phyloP scores from a whole-genome alignment of 306 rosid genomes.

The Quercus agrifolia region DNA sequence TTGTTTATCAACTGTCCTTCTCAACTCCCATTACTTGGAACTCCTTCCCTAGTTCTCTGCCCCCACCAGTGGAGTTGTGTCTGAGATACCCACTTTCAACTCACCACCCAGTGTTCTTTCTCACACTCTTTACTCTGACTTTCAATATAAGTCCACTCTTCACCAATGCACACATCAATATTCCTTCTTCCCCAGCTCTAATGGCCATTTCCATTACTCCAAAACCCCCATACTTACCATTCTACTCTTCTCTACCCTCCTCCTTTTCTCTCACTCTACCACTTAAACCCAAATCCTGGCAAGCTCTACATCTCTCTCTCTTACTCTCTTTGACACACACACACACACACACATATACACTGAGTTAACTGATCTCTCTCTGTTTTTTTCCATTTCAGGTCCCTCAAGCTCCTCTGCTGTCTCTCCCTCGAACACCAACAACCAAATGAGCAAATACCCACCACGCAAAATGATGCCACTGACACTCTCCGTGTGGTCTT shows the following conservation, averaged over 20 bases:
- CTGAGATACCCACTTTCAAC: not conserved
- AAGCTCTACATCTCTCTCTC: constrained; percentile 9
- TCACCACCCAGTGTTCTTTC: not conserved
- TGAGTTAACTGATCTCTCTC: not conserved
- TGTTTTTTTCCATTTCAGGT: constrained; percentile 17
- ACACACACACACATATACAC: not conserved
- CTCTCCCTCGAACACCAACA: constrained; percentile 27
- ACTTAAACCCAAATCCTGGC: constrained; percentile 17
- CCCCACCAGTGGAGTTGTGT: not conserved
- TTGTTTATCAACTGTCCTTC: too few species aligned
- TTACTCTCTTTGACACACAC: not conserved
- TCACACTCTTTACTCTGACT: not conserved
- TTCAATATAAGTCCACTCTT: not conserved
- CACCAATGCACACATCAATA: not conserved
- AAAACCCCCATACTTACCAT: constrained; percentile 15
- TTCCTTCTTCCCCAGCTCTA: constrained; percentile 22
- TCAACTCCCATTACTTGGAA: not conserved
- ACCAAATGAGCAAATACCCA: constrained; percentile 17
- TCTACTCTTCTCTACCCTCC: constrained; percentile 10
- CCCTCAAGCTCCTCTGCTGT: constrained; percentile 30
- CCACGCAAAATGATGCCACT: constrained; percentile 22
- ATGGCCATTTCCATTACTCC: constrained; percentile 37
- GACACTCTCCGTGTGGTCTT: constrained; percentile 51
- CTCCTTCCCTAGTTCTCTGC: not conserved
- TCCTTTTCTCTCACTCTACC: not conserved